Evolutionary conservation across 2,329 filamentous ascomycete species (phyloP).

Genomic region (Dothistroma pini): DNA sequence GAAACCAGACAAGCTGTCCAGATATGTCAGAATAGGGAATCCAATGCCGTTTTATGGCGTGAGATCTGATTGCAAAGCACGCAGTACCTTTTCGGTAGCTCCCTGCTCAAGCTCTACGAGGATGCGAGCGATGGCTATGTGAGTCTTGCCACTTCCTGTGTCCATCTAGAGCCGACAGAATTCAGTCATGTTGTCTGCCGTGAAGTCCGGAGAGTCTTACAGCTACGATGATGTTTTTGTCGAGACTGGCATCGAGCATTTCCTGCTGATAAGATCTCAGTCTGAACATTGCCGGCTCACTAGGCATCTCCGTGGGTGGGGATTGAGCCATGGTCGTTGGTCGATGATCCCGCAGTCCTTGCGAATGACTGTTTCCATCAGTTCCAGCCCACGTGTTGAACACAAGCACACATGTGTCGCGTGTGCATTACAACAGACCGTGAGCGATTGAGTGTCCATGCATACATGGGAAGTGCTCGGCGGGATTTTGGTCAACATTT

Average conservation of each 20-base stretch:
- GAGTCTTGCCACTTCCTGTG: slow-evolving; percentile 49
- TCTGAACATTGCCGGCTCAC: not conserved
- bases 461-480: not conserved
- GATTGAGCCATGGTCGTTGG: not conserved
- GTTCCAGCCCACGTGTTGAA: not conserved
- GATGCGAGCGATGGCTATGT: slow-evolving; percentile 46
- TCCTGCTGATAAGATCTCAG: slow-evolving; percentile 48
- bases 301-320: not conserved
- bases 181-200: slow-evolving; percentile 10
- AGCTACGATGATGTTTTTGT: slow-evolving; percentile 46
- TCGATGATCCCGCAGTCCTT: not conserved
- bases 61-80: not conserved
- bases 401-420: too few relatives aligned
- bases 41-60: not conserved
- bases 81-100: slow-evolving; percentile 35
- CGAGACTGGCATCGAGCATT: slow-evolving; percentile 46
- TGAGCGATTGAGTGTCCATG: too few relatives aligned
- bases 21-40: not conserved
- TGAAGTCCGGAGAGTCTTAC: slow-evolving; percentile 15
- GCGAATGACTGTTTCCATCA: not conserved
- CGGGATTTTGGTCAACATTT: not conserved
- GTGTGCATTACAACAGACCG: too few relatives aligned
- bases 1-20: slow-evolving; percentile 44
- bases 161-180: slow-evolving; percentile 36
- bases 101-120: slow-evolving; percentile 41